These are phyloP conservation scores for Aspergillus felis DNA, from an alignment of 2,329 filamentous ascomycete genomes.

Conservation along the genomic window DNA sequence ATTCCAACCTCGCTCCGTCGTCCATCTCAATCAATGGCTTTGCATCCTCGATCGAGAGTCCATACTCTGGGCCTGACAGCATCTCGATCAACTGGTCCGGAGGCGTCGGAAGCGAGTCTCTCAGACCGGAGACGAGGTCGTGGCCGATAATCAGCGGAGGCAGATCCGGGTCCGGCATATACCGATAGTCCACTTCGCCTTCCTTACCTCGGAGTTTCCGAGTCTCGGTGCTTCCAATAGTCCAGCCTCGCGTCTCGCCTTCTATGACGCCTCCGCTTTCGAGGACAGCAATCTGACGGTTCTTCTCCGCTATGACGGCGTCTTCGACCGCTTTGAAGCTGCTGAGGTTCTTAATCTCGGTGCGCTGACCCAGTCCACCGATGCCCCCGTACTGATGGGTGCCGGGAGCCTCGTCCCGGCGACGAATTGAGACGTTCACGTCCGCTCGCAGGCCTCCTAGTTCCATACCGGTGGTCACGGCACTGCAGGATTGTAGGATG, in stretches of 20 bases:
- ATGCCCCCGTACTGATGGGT: constrained; percentile 54
- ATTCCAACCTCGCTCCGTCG: constrained; percentile 73
- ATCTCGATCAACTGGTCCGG: constrained; percentile 67
- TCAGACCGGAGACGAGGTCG: constrained; percentile 65
- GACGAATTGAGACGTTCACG: constrained; percentile 84
- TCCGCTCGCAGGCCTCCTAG: constrained; percentile 85
- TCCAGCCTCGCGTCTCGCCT: constrained; percentile 92
- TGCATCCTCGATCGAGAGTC: constrained; percentile 76
- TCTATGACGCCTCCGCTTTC: constrained; percentile 69
- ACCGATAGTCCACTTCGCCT: constrained; percentile 94
- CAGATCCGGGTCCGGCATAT: constrained; percentile 96
- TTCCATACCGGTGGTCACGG: constrained; percentile 91
- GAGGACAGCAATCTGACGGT: constrained; percentile 78
- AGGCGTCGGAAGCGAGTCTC: constrained; percentile 60
- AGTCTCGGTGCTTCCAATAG: constrained; percentile 77
- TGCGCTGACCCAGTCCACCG: constrained; percentile 71
- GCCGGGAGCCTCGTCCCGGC: constrained; percentile 48
- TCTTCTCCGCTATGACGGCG: constrained; percentile 84
- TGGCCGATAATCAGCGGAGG: constrained; percentile 70
- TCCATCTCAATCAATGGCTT: constrained; percentile 74
- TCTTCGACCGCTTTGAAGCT: constrained; percentile 95
- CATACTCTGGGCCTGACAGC: constrained; percentile 58
- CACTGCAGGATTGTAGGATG: constrained; percentile 72
- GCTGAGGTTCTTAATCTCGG: constrained; percentile 95
- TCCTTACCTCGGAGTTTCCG: constrained; percentile 83